Conservation (phyloP, 2,329 filamentous ascomycete genomes). For the Talaromyces sp. region DNA sequence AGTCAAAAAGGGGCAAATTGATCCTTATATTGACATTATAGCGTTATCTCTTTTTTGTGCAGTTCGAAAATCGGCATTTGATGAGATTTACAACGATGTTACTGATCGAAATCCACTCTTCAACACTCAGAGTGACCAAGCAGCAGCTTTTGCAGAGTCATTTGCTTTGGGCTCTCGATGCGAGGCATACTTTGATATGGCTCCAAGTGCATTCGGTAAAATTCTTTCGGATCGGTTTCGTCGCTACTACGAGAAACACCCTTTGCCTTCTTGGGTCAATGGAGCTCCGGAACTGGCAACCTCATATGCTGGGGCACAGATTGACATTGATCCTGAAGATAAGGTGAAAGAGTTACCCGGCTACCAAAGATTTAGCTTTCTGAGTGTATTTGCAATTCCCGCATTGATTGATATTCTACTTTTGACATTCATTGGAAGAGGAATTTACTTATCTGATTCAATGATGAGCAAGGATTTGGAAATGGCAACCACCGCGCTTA, state of each 20-base stretch:
- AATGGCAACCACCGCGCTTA: slow-evolving; percentile 53
- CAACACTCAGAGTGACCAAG: slow-evolving; percentile 57
- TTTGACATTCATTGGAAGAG: slow-evolving; percentile 54
- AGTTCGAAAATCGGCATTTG: slow-evolving; percentile 51
- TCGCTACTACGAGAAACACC: slow-evolving; percentile 39
- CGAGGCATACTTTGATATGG: slow-evolving; percentile 57
- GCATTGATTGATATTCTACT: slow-evolving; percentile 58
- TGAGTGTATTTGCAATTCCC: slow-evolving; percentile 59
- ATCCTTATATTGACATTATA: slow-evolving; percentile 50
- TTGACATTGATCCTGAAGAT: slow-evolving; percentile 47
- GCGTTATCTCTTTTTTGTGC: slow-evolving; percentile 55
- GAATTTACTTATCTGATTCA: slow-evolving; percentile 55
- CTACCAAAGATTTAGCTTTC: slow-evolving; percentile 50
- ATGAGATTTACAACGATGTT: slow-evolving; percentile 59
- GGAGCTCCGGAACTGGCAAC: slow-evolving; percentile 47
- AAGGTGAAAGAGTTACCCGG: slow-evolving; percentile 39
- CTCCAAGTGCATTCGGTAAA: slow-evolving; percentile 45
- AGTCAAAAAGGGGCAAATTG: slow-evolving; percentile 27
- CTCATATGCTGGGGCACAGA: slow-evolving; percentile 48
- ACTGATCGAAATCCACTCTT: slow-evolving; percentile 59
- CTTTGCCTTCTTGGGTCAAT: slow-evolving; percentile 47
- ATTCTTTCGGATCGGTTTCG: slow-evolving; percentile 38
- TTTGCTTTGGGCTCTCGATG: slow-evolving; percentile 60
- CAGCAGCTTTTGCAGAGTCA: slow-evolving; percentile 58
- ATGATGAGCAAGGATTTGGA: slow-evolving; percentile 48